Conservation (phyloP, 345 rosid species). For the Acer saccharum region DNA sequence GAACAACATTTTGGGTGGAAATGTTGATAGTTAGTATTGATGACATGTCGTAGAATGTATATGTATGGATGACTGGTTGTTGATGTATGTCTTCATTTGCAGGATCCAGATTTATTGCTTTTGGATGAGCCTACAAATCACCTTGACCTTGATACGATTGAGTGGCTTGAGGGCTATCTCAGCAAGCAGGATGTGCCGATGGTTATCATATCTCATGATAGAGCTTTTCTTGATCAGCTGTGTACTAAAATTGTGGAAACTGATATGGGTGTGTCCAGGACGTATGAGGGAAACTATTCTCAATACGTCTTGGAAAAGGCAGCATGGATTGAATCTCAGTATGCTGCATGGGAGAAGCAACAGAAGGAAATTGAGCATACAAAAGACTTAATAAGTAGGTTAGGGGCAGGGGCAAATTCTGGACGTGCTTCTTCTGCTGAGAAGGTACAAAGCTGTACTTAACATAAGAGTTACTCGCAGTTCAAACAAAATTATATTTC, state of each 20-base stretch:
- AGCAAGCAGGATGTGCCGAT: conserved; percentile 90
- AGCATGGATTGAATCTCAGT: conserved; percentile 73
- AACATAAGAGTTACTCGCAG: background rate
- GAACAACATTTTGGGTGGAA: background rate
- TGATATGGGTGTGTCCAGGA: conserved; percentile 90
- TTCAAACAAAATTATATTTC: background rate
- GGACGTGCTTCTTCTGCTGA: conserved; percentile 98
- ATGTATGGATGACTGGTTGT: background rate
- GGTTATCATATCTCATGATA: conserved; percentile 95
- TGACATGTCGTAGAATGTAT: background rate
- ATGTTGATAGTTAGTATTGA: conserved; percentile 3
- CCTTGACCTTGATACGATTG: conserved; percentile 93
- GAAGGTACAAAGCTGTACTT: conserved; percentile 52
- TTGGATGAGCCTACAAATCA: conserved; percentile 97
- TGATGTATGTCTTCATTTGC: conserved; percentile 25
- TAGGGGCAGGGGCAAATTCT: conserved; percentile 84
- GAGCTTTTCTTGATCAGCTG: conserved; percentile 94
- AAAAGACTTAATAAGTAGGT: conserved; percentile 68
- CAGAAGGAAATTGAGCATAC: conserved; percentile 87
- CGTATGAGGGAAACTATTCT: conserved; percentile 87
- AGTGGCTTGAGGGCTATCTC: conserved; percentile 96
- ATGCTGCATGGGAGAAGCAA: conserved; percentile 89
- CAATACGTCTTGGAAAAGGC: conserved; percentile 75
- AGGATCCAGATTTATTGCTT: conserved; percentile 94
- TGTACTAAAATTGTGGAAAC: conserved; percentile 97